These are phyloP conservation scores for Cystobasidium tubakii DNA, from an alignment of 768 basidiomycete genomes.

Conservation along the genomic window DNA sequence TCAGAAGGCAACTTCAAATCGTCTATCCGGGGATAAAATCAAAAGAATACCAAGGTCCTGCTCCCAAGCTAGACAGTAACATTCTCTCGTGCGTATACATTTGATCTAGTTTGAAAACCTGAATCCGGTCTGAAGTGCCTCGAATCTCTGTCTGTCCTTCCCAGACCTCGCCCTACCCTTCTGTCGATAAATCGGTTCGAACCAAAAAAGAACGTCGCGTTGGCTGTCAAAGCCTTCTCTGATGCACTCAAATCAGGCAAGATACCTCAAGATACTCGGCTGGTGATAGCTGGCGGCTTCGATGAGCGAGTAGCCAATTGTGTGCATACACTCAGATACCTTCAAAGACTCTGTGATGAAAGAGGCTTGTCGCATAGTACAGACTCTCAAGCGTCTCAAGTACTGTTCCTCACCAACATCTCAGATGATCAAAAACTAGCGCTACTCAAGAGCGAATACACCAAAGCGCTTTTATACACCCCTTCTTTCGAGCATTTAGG, in stretches of 20 bases:
- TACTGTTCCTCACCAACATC: constrained; percentile 89
- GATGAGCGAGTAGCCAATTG: constrained; percentile 84
- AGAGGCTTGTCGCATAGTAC: constrained; percentile 54
- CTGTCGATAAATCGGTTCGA: constrained; percentile 89
- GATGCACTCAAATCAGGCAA: constrained; percentile 49
- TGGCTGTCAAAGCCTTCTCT: constrained; percentile 76
- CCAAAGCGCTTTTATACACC: constrained; percentile 78
- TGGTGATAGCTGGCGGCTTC: constrained; percentile 84
- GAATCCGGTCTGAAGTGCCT: no score
- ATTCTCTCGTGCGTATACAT: constrained; percentile 5
- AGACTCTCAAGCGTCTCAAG: constrained; percentile 54
- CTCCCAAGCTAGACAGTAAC: not conserved
- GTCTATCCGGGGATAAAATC: constrained; percentile 95
- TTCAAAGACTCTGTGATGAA: constrained; percentile 59
- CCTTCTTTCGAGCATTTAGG: constrained; percentile 95
- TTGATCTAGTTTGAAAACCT: no score
- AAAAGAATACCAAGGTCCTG: constrained; percentile 55
- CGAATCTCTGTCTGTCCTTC: not conserved
- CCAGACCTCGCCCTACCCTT: constrained; percentile 65
- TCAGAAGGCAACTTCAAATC: constrained; percentile 61
- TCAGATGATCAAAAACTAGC: constrained; percentile 74
- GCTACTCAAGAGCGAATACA: constrained; percentile 63
- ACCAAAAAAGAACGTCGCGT: constrained; percentile 78
- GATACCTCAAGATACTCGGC: constrained; percentile 54
- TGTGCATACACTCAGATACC: constrained; percentile 58